A percentile compares a stretch with the other conserved stretches of the same genome.
Conservation (phyloP, 441 rosid species). For the Croton laevigatus region DNA sequence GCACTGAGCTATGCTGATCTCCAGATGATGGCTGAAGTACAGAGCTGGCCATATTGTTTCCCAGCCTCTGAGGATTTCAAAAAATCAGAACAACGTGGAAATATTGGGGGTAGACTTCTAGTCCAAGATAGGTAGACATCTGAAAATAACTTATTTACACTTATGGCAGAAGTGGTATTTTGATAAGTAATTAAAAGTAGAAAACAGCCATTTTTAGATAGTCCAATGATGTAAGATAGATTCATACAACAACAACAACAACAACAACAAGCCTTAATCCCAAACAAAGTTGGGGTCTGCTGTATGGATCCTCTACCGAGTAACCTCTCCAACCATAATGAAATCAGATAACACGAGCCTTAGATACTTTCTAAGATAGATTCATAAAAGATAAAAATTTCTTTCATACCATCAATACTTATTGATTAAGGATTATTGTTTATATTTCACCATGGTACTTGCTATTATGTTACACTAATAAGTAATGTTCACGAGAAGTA, state of each 20-base stretch:
- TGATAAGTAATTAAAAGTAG: neutral
- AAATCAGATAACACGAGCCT: no score
- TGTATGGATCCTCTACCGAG: no score
- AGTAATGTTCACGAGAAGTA: neutral
- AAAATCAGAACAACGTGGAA: constrained; percentile 54
- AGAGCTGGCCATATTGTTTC: constrained; percentile 85
- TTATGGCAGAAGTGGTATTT: neutral
- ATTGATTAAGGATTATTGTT: neutral
- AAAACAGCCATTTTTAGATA: neutral
- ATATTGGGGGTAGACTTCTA: constrained; percentile 59
- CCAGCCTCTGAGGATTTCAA: constrained; percentile 68
- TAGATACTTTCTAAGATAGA: no score
- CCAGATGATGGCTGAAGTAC: constrained; percentile 57
- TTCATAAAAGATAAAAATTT: neutral
- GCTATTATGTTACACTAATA: neutral
- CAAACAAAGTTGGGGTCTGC: no score
- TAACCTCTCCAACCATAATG: no score
- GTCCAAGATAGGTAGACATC: constrained; percentile 55
- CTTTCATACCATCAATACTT: neutral
- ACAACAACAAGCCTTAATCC: no score
- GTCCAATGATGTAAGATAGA: neutral
- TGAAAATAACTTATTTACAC: constrained; percentile 25
- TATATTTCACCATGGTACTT: neutral
- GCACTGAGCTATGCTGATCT: constrained; percentile 13
- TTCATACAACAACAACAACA: no score